A percentile compares a stretch with the other conserved stretches of the same genome.
phyloP scores from a whole-genome alignment of 345 rosid species.

The Clarkia xantiana region DNA sequence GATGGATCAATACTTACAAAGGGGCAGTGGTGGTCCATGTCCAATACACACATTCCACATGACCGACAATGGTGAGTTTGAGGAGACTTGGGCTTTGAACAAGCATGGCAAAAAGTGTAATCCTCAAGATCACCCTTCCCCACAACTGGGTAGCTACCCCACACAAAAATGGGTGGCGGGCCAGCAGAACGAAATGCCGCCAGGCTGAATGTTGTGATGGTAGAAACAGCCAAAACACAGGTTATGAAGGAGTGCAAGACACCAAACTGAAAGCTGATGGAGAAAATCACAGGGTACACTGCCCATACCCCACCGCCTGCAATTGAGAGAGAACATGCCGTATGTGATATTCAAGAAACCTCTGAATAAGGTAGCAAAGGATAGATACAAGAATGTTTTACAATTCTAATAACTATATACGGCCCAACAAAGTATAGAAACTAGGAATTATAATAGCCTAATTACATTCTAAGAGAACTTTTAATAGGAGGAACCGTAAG shows the following conservation, averaged over 20 bases:
- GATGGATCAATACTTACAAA: constrained; percentile 41
- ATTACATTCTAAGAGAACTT: no score
- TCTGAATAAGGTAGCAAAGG: not conserved
- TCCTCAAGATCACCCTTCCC: constrained; percentile 60
- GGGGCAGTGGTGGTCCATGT: constrained; percentile 99
- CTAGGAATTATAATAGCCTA: no score
- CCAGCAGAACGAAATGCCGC: constrained; percentile 72
- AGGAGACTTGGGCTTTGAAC: constrained; percentile 78
- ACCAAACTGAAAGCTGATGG: constrained; percentile 41
- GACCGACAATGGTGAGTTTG: constrained; percentile 88
- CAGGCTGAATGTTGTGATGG: constrained; percentile 45
- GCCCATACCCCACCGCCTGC: constrained; percentile 94
- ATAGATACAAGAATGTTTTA: not conserved
- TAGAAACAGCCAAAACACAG: constrained; percentile 29
- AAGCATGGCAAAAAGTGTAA: constrained; percentile 59
- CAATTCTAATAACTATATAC: no score
- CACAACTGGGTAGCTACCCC: constrained; percentile 83
- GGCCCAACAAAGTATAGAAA: no score
- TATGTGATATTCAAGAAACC: not conserved
- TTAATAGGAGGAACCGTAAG: no score
- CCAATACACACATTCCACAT: constrained; percentile 71
- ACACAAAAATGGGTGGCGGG: constrained; percentile 33
- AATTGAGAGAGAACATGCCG: constrained; percentile 13
- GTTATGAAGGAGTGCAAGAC: constrained; percentile 36
- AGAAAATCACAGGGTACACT: constrained; percentile 57